Conservation (phyloP, 2,329 filamentous ascomycete species). For the Neonectria punicea region DNA sequence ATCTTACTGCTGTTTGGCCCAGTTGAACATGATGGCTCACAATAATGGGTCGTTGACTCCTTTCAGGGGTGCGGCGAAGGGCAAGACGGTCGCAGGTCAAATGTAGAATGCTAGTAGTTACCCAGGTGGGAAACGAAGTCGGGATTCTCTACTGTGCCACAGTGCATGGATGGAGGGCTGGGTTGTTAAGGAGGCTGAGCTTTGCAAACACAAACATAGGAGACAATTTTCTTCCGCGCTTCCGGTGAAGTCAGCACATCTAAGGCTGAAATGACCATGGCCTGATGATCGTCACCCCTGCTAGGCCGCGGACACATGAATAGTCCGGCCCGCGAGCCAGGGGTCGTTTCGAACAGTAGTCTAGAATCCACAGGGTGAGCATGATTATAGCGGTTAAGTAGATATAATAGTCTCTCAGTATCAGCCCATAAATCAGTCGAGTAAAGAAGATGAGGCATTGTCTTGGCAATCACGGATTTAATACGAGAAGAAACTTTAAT, state of each 20-base stretch:
- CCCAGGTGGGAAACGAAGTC: background rate
- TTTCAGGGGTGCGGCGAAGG: background rate
- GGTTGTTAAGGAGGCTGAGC: background rate
- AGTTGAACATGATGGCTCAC: constrained; percentile 81
- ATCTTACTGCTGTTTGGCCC: constrained; percentile 89
- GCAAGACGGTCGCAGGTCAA: background rate
- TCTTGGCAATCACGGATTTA: background rate
- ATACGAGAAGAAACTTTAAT: background rate
- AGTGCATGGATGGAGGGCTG: background rate
- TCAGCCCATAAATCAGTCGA: background rate
- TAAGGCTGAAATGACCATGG: background rate
- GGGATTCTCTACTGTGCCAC: background rate
- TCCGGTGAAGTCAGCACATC: background rate
- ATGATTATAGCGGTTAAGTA: background rate
- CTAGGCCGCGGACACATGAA: background rate
- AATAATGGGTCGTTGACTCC: background rate
- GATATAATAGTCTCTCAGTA: background rate
- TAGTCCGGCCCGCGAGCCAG: background rate
- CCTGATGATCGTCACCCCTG: background rate
- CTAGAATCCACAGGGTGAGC: background rate
- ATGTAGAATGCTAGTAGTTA: background rate
- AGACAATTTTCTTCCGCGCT: background rate
- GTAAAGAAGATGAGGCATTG: background rate
- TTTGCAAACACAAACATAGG: background rate
- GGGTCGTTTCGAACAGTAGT: background rate